Conservation (phyloP, 106 monocot species). For the Xerophyta viscosa region DNA sequence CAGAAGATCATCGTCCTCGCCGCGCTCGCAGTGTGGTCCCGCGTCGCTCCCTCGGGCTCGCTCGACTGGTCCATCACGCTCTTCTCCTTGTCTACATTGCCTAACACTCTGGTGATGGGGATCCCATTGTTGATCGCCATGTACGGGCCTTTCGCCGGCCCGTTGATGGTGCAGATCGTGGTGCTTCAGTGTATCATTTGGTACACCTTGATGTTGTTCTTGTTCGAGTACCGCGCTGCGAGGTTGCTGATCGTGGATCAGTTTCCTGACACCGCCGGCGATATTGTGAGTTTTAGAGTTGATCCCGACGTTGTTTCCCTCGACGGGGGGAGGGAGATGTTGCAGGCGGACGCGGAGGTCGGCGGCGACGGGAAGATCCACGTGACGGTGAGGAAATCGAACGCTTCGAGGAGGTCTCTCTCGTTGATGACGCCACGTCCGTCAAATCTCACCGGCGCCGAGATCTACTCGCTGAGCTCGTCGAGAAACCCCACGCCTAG, state of each 20-base stretch:
- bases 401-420: constrained; percentile 36
- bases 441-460: constrained; percentile 61
- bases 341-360: constrained; percentile 50
- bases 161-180: constrained; percentile 62
- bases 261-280: constrained; percentile 58
- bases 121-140: constrained; percentile 57
- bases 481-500: constrained; percentile 55
- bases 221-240: constrained; percentile 69
- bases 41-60: constrained; percentile 4
- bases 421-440: constrained; percentile 46
- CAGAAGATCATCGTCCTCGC: constrained; percentile 46
- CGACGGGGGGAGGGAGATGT: constrained; percentile 31
- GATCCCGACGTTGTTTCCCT: constrained; percentile 55
- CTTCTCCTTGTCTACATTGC: constrained; percentile 58
- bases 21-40: constrained; percentile 32
- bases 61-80: constrained; percentile 60
- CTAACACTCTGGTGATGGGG: constrained; percentile 67
- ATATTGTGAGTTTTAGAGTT: constrained; percentile 46
- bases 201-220: constrained; percentile 59
- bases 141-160: constrained; percentile 47
- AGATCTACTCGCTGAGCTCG: constrained; percentile 59
- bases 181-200: constrained; percentile 68
- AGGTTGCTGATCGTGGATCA: constrained; percentile 60
- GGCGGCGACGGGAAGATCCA: constrained; percentile 56
- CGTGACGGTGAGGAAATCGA: constrained; percentile 52